Evolutionary conservation across 148 eudicot genomes (phyloP), one percentile per base, ranked within the genome.

Genomic region (Dianthus caryophyllus): DNA sequence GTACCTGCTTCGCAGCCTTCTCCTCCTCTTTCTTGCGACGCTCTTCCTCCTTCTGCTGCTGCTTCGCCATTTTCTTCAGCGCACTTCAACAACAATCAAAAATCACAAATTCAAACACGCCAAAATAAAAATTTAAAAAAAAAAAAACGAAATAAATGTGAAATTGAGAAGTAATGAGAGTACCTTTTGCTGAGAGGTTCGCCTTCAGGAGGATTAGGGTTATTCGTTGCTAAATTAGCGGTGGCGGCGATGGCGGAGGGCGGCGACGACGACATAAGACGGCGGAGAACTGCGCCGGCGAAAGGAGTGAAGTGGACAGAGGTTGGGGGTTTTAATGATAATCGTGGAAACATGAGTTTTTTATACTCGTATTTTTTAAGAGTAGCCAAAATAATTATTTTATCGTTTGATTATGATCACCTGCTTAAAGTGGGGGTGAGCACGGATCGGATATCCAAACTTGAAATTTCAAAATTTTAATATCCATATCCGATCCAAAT

Each of bases 31-130:
- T 86, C n/a, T 69, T 74, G 5, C 69, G 77, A 2, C 84, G 80
- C 51, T 84, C 92, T 79, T 87, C 87, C 62, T 84, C 88, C 47
- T 62, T 84, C 77, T 78, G 78, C 75, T 80, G 71, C 13, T 78
- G 73, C 84, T 84, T 84, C 64, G 65, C 0, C 31, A 72, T 79
- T 70, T 76, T 87, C 80, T 87, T 87, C 60, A 43, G 6, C 66
- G 86, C 88, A 74, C 88, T 84, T 33, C 48, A 41, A 61, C 51
- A 51, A 33, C 13, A 54, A 5, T 51, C 21, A 41, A 80, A 50
- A 1, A 55, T 52, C 3, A 22, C 31, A 16, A 11, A 56, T 27
- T 36, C 51, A 39, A 3, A 27, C 22, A 21, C 13, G 11, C 8
- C 38, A 7, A 33, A 33, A 3, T 2, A 33, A 33, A 3, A 33